Percentiles rank a stretch among this genome's conserved stretches.
phyloP scores from a whole-genome alignment of 306 rosid species.

The Calophaca sinica region DNA sequence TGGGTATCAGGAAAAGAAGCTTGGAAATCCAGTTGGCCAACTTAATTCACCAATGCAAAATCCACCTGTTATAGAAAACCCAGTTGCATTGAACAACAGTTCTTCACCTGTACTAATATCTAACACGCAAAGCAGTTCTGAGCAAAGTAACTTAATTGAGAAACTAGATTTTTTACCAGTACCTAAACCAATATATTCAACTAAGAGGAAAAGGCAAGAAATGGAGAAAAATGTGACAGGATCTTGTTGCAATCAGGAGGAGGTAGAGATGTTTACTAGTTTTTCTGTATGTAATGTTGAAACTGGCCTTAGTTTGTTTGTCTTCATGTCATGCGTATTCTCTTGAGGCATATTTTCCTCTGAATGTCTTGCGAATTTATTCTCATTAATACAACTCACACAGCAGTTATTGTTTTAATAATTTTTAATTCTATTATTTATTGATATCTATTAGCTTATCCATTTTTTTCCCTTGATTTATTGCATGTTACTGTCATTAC shows the following conservation, averaged over 20 bases:
- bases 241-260: conserved; percentile 32
- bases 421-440: conserved; percentile 1
- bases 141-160: conserved; percentile 56
- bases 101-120: conserved; percentile 38
- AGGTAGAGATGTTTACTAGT: conserved; percentile 53
- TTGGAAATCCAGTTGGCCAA: background rate
- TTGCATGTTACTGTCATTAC: conserved; percentile 1
- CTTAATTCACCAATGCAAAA: conserved; percentile 26
- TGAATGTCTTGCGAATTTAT: too few species aligned
- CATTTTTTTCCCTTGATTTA: background rate
- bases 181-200: conserved; percentile 43
- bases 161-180: conserved; percentile 39
- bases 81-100: conserved; percentile 36
- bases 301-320: conserved; percentile 13
- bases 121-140: conserved; percentile 45
- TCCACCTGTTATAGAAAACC: conserved; percentile 45
- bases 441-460: conserved; percentile 8
- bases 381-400: too few species aligned
- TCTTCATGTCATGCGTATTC: conserved; percentile 18
- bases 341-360: background rate
- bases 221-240: conserved; percentile 44
- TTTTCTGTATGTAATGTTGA: conserved; percentile 35
- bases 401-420: background rate
- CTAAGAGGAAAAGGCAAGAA: conserved; percentile 61
- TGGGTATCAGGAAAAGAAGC: conserved; percentile 66